Base-by-base conservation (phyloP, 2,329 filamentous ascomycete genomes). In the Bimuria novae-zelandiae region DNA sequence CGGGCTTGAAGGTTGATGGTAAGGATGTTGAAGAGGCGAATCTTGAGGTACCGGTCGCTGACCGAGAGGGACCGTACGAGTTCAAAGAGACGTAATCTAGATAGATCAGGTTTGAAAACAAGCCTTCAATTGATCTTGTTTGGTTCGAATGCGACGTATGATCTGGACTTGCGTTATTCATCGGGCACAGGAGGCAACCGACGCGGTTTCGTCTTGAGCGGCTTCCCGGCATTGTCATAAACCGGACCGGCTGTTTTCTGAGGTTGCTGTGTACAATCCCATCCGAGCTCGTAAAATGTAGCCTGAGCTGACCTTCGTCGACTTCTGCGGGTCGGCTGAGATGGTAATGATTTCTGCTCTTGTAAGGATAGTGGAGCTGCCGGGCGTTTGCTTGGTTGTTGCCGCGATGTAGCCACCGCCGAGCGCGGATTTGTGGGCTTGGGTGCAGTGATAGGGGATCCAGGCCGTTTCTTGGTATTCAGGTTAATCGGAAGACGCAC, bases 21-120 rank as follows among this genome's bases (percentile, higher is more conserved):
- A 86, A 88, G 79, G 91, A 95, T 78, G 76, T 97, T 27, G 86
- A 92, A 71, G 89, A 95, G 79, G 90, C 89, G 29, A 87, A 79
- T 69, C 89, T 97, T 60, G 89, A 95, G 77, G 89, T 97, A 27
- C 80, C 79, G 14, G 90, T 97, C 11, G 86, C 89, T 75, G 90
- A 96, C 71, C 87, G 88, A 12, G 86, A 86, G 29, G 86, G 89
- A 22, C 81, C 85, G 16, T 97, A 96, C 74, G 81, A 84, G 68
- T 97, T 91, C 75, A 71, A 72, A 27, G 78, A 80, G 70, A 81
- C 79, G 25, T 80, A 75, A 55, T 55, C 11, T 41, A 4, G 16
- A 39, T 29, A 21, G 35, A n/a, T 21, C 7, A 30, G 33, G 22
- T 39, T 3, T 7, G 3, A 19, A n/a, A 29, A 22, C 2, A 39